Conservation (phyloP, 139 green algal species). For the Micractinium conductrix region DNA sequence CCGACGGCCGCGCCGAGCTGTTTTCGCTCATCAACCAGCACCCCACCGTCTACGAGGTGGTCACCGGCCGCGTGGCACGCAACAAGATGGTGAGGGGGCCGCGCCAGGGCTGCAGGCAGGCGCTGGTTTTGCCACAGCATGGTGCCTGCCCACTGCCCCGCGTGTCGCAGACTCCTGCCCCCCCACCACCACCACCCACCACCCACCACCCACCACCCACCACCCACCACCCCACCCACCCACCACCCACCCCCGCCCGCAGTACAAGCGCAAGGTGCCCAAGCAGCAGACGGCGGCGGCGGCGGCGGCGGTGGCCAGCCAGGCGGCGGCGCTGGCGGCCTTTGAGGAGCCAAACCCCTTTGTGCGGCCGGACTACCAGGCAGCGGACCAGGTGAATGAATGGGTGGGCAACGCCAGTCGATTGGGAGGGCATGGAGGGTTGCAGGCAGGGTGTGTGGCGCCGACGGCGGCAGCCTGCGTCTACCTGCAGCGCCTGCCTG, state of each 20-base stretch:
- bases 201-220: neutral
- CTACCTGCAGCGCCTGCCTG: neutral
- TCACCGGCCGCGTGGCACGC: conserved; percentile 64
- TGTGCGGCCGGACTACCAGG: conserved; percentile 31
- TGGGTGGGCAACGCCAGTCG: neutral
- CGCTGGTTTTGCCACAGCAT: neutral
- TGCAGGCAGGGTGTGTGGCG: neutral
- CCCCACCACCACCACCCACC: neutral
- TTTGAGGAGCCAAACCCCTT: conserved; percentile 26
- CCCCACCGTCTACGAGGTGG: conserved; percentile 90
- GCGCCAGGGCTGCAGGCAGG: too few species aligned
- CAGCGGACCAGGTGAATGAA: conserved; percentile 18
- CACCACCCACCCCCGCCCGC: too few species aligned
- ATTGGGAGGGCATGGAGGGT: neutral
- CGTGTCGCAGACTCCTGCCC: neutral
- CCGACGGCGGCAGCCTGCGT: too few species aligned
- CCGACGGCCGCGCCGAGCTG: conserved; percentile 79
- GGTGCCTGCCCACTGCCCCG: neutral
- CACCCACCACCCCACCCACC: neutral
- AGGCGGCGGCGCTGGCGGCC: conserved; percentile 4
- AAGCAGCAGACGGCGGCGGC: conserved; percentile 6
- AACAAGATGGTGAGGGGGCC: conserved; percentile 33
- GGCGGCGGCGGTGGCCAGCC: conserved; percentile 18
- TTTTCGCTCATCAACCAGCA: conserved; percentile 89
- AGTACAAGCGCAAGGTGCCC: conserved; percentile 35